Base-by-base conservation (phyloP, 768 basidiomycete species). In the Termitomyces sp. region DNA sequence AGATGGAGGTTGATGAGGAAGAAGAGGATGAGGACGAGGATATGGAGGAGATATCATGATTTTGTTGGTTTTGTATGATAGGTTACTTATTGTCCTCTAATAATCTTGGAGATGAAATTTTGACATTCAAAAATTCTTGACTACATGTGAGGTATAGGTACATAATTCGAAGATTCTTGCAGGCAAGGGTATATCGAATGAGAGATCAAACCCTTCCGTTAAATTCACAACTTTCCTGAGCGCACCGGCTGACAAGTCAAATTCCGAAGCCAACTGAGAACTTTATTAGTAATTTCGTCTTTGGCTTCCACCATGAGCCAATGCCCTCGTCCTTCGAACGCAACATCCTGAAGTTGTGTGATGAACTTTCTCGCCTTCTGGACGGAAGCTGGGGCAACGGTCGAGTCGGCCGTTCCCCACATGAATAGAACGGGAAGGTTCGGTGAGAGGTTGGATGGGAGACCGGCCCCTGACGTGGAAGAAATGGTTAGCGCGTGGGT, bases 11-110 rank as follows among this genome's bases (percentile, higher is more conserved):
- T 12, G 82, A 83, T 0, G 83, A 85, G 16, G 82, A 84, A 16
- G 79, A 81, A 1, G 80, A 81, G 20, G 82, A 82, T 2, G 81
- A 81, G 55, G 83, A 86, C 49, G 80, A 81, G 1, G 80, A 82
- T 61, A 89, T 89, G 86, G 88, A 89, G 67, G 86, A 88, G 63
- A 78, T 88, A 22, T 84, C 85, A 63, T 86, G 46, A 64, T 53
- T 43, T n/a, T 51, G 32, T 6, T 7, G 38, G 18, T 18, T n/a
- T 42, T 54, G 40, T 54, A 54, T 22, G n/a, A 43, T 43, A 43
- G 40, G 4, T 32, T 40, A 54, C 42, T 53, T n/a, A 38, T 38
- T 16, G 24, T 10, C 46, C 26, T 36, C 50, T 53, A 53, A 40
- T 53, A 26, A 26, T 26, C 8, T 22, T 22, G 18, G 30, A 35